phyloP scores from a whole-genome alignment of 148 eudicot species.

The Chenopodium quinoa region DNA sequence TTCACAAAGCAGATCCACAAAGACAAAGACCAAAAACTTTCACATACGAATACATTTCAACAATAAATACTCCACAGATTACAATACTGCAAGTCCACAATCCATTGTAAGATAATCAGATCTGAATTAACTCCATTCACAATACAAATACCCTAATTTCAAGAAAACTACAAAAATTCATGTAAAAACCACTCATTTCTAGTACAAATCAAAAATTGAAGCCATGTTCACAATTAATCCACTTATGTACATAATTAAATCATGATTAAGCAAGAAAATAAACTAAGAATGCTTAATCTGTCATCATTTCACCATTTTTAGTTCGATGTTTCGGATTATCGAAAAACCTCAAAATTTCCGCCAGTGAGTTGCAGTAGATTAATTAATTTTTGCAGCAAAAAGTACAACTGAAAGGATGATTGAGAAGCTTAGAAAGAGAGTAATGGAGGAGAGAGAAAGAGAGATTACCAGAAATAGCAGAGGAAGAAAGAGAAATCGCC shows the following conservation, averaged over 20 bases:
- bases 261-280: neutral
- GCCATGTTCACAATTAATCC: neutral
- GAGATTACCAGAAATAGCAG: conserved; percentile 39
- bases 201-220: neutral
- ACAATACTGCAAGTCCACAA: neutral
- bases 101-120: neutral
- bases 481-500: conserved; percentile 38
- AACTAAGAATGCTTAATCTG: neutral
- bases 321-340: neutral
- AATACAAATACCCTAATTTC: neutral
- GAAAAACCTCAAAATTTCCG: neutral
- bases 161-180: neutral
- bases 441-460: neutral
- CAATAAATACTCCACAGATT: neutral
- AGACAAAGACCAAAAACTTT: neutral
- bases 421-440: neutral
- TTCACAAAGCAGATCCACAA: neutral
- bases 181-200: neutral
- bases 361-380: neutral
- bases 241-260: neutral
- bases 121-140: neutral
- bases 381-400: neutral
- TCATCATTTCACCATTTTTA: neutral
- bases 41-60: neutral
- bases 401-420: neutral